phyloP scores from a whole-genome alignment of 1,284 basidiomycete genomes.

The Coniophora puteana region DNA sequence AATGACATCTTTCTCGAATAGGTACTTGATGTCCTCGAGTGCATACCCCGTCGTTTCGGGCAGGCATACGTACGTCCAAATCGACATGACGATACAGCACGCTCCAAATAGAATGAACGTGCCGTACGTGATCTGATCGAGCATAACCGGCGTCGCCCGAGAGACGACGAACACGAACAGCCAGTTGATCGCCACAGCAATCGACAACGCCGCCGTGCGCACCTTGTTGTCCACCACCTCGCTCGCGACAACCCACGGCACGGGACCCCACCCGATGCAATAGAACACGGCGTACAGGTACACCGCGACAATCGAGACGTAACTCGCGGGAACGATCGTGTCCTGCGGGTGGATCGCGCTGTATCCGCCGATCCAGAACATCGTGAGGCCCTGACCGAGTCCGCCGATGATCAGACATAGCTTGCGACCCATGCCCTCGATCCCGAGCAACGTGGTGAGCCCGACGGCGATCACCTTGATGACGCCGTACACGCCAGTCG shows the following conservation, averaged over 20 bases:
- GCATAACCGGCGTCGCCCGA: slow-evolving; percentile 49
- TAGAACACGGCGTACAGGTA: slow-evolving; percentile 48
- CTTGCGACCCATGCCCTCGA: slow-evolving; percentile 43
- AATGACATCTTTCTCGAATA: slow-evolving; percentile 41
- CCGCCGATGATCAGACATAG: slow-evolving; percentile 42
- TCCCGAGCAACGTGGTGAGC: slow-evolving; percentile 37
- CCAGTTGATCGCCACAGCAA: slow-evolving; percentile 45
- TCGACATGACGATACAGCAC: slow-evolving; percentile 41
- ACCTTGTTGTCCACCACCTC: slow-evolving; percentile 49
- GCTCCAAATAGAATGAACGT: slow-evolving; percentile 50
- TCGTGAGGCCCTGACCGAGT: slow-evolving; percentile 40
- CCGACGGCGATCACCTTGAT: slow-evolving; percentile 49
- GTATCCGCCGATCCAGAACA: slow-evolving; percentile 51
- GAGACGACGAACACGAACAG: slow-evolving; percentile 45
- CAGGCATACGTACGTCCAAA: slow-evolving; percentile 41
- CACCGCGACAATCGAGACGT: slow-evolving; percentile 45
- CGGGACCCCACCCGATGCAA: slow-evolving; percentile 39
- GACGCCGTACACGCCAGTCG: slow-evolving; percentile 60
- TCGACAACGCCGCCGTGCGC: slow-evolving; percentile 37
- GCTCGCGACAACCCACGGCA: slow-evolving; percentile 42
- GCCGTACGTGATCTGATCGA: slow-evolving; percentile 43
- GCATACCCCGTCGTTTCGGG: slow-evolving; percentile 45
- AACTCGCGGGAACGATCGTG: slow-evolving; percentile 38
- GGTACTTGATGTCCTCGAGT: slow-evolving; percentile 43
- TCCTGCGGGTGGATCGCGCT: slow-evolving; percentile 33